These are phyloP conservation scores for Russula dissimulans DNA, from an alignment of 768 basidiomycete species.

Conservation along the genomic window DNA sequence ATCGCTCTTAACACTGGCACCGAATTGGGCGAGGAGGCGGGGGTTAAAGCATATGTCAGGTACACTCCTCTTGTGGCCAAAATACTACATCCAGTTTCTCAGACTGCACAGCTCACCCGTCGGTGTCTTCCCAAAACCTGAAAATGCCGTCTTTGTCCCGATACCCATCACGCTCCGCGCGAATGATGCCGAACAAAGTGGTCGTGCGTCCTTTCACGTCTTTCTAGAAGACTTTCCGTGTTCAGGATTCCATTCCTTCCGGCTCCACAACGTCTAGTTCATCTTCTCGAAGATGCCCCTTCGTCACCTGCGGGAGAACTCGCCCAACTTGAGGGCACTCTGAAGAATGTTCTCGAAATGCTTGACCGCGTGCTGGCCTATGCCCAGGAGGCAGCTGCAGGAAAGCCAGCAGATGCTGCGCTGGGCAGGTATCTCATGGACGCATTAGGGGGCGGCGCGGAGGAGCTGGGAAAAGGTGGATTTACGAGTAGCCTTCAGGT, in stretches of 20 bases:
- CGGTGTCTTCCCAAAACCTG: slow-evolving; percentile 80
- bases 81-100: not conserved
- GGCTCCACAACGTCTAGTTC: slow-evolving; percentile 40
- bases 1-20: slow-evolving; percentile 83
- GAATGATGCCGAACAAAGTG: slow-evolving; percentile 75
- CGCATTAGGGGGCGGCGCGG: slow-evolving; percentile 62
- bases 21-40: slow-evolving; percentile 49
- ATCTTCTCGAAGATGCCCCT: slow-evolving; percentile 50
- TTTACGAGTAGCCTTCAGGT: slow-evolving; percentile 77
- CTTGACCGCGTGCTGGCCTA: slow-evolving; percentile 81
- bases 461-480: slow-evolving; percentile 59
- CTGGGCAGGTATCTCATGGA: slow-evolving; percentile 90
- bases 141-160: slow-evolving; percentile 92
- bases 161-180: slow-evolving; percentile 82
- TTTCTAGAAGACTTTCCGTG: not conserved
- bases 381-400: slow-evolving; percentile 73
- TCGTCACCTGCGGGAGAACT: slow-evolving; percentile 49
- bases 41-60: slow-evolving; percentile 86
- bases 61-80: slow-evolving; percentile 22
- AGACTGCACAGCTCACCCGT: slow-evolving; percentile 59
- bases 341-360: slow-evolving; percentile 62
- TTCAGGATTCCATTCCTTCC: not conserved
- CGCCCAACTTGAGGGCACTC: slow-evolving; percentile 64
- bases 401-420: slow-evolving; percentile 68
- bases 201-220: slow-evolving; percentile 45